A percentile compares a stretch with the other conserved stretches of the same genome.
Conservation (phyloP, 2,329 filamentous ascomycete species). For the Xylariaceae sp. region DNA sequence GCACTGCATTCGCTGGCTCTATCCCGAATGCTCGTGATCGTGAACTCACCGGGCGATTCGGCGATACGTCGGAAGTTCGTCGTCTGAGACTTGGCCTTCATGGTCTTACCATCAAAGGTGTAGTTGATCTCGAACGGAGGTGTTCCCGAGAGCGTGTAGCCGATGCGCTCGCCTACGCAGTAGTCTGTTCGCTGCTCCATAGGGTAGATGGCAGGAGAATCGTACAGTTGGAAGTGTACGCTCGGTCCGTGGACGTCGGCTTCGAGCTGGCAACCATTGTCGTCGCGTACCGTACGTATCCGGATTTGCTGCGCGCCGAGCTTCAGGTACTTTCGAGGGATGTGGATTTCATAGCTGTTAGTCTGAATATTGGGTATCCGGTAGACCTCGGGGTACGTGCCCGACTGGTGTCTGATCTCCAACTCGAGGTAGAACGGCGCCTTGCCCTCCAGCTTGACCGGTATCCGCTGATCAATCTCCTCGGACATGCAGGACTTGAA, state of each 20-base stretch:
- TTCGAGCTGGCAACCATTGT: conserved; percentile 76
- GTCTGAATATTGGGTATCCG: conserved; percentile 73
- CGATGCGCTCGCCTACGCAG: conserved; percentile 91
- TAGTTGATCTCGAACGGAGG: conserved; percentile 92
- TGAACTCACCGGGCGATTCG: conserved; percentile 83
- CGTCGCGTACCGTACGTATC: conserved; percentile 84
- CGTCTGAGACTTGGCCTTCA: conserved; percentile 71
- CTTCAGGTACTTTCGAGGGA: conserved; percentile 78
- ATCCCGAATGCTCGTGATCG: conserved; percentile 81
- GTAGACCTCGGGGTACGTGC: conserved; percentile 72
- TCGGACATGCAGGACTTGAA: conserved; percentile 95
- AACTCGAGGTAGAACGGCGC: conserved; percentile 88
- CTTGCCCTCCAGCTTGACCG: conserved; percentile 74
- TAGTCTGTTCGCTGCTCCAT: conserved; percentile 81
- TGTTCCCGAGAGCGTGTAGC: conserved; percentile 84
- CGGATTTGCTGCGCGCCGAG: conserved; percentile 85
- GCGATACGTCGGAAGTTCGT: conserved; percentile 91
- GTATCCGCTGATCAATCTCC: conserved; percentile 78
- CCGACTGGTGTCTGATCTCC: conserved; percentile 86
- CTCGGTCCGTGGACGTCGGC: conserved; percentile 66
- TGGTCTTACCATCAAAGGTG: conserved; percentile 71
- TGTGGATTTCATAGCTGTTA: conserved; percentile 70
- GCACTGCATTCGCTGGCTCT: conserved; percentile 84
- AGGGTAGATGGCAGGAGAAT: conserved; percentile 85
- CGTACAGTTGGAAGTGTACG: conserved; percentile 87